Base-by-base conservation (phyloP, 2,329 filamentous ascomycete species). In the Karstenula rhodostoma region DNA sequence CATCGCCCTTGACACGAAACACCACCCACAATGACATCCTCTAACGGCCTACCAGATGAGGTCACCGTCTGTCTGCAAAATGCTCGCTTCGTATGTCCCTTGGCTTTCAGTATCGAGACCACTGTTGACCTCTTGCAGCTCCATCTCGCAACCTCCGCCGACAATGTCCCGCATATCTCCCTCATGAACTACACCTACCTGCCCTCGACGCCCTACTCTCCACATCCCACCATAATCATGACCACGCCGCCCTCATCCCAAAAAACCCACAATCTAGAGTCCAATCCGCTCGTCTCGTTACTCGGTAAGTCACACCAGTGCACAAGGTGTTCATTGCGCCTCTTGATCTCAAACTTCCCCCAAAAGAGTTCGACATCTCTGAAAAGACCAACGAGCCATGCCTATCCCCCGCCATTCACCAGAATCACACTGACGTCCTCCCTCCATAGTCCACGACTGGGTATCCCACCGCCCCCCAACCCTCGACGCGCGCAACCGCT, bases 151-250 rank as follows among this genome's bases (percentile, higher is more conserved):
- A 99, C 95, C 58, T 96, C 91, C 78, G 88, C 88, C 69, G 85
- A 90, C 68, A 90, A 95, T 73, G 84, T 89, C 65, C 95, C 95
- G 10, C 93, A 98, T 77, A 92, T 98, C 67, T 96, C 93, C 40
- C 88, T 99, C 66, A 99, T 99, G 95, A 97, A 96, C 83, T 98
- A 98, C 83, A 98, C 95, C 74, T 98, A 97, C 81, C 90, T 99
- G 23, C 90, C 93, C 42, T 88, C 85, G 6, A 73, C 73, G 13
- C 92, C 91, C 17, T 89, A 88, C 42, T 90, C 88, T 78, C 85
- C 87, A 42, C 74, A 85, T 54, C 82, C 82, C 15, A 78, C 93
- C n/a, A 90, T 93, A 65, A 96, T 98, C 74, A 90, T 98, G 84
- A 98, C 95, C 58, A 96, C 91, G 48, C 93, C 93, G 69, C 88